Evolutionary conservation across 2,329 filamentous ascomycete species (phyloP).

Genomic region (Pseudopithomyces chartarum): DNA sequence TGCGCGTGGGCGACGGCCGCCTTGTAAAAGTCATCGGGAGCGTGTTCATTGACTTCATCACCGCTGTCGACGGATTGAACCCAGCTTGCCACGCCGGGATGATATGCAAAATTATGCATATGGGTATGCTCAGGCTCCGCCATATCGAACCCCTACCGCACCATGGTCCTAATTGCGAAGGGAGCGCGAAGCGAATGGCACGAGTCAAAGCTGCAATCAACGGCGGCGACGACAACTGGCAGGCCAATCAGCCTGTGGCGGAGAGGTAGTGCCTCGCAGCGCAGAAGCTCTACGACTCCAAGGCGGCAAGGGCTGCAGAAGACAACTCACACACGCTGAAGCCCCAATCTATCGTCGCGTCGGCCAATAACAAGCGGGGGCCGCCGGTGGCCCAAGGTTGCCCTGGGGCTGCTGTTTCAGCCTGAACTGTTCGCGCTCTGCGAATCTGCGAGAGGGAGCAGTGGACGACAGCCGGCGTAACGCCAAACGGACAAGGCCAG

Average conservation of each 20-base stretch:
- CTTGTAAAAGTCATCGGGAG: slow-evolving; percentile 41
- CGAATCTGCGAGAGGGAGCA: slow-evolving; percentile 2
- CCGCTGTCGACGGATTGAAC: slow-evolving; percentile 36
- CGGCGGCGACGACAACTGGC: slow-evolving; percentile 13
- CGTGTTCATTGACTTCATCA: slow-evolving; percentile 22
- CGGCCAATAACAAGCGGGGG: slow-evolving; percentile 29
- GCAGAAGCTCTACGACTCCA: slow-evolving; percentile 28
- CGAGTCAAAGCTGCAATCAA: slow-evolving; percentile 30
- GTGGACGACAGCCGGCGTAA: slow-evolving; percentile 10
- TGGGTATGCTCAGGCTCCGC: slow-evolving; percentile 32
- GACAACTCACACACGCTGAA: slow-evolving; percentile 33
- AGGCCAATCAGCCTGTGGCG: slow-evolving; percentile 33
- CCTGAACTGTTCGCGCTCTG: slow-evolving; percentile 20
- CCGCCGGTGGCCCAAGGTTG: slow-evolving; percentile 22
- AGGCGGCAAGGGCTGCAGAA: slow-evolving; percentile 32
- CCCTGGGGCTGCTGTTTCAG: slow-evolving; percentile 28
- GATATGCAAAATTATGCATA: slow-evolving; percentile 37
- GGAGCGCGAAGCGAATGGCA: slow-evolving; percentile 22
- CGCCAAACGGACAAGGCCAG: slow-evolving; percentile 1
- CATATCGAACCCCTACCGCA: slow-evolving; percentile 33
- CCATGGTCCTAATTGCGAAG: slow-evolving; percentile 33
- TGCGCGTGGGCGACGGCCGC: slow-evolving; percentile 22
- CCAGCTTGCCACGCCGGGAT: slow-evolving; percentile 38
- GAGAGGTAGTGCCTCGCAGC: slow-evolving; percentile 18
- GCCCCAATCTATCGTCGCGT: slow-evolving; percentile 21